Percentiles rank a stretch among this genome's conserved stretches.
Evolutionary conservation across 495 filamentous ascomycete genomes (phyloP).

Genomic region (Talaromyces liani): DNA sequence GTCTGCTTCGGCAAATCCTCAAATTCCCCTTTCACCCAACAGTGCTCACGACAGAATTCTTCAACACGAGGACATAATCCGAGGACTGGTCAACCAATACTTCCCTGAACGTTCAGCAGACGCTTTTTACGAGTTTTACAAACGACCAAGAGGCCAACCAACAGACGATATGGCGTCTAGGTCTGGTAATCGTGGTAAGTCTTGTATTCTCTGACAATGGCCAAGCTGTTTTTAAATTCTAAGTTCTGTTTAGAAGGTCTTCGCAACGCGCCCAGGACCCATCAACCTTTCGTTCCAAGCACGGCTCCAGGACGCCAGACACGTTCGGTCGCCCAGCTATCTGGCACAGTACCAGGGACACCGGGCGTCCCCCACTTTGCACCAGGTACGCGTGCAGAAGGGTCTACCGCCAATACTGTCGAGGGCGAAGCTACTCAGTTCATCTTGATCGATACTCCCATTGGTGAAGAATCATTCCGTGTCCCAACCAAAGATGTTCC

Average conservation of each 20-base stretch:
- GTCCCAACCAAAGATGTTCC: slow-evolving; percentile 37
- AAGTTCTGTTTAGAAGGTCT: slow-evolving; percentile 31
- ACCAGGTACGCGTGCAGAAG: slow-evolving; percentile 6
- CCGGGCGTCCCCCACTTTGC: slow-evolving; percentile 16
- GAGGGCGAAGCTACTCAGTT: slow-evolving; percentile 14
- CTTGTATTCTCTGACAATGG: neutral
- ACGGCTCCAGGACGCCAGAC: slow-evolving; percentile 29
- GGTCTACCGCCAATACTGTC: slow-evolving; percentile 14
- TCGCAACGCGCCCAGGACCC: slow-evolving; percentile 38
- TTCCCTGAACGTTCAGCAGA: neutral
- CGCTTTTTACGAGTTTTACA: neutral
- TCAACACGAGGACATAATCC: neutral
- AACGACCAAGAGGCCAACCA: neutral
- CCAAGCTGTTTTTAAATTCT: slow-evolving; percentile 9
- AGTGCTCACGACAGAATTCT: neutral
- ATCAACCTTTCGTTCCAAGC: slow-evolving; percentile 41
- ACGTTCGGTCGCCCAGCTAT: slow-evolving; percentile 22
- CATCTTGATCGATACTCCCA: neutral
- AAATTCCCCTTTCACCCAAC: neutral
- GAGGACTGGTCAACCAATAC: neutral
- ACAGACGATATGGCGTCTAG: slow-evolving; percentile 18
- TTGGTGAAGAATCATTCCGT: slow-evolving; percentile 25
- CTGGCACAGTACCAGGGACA: neutral
- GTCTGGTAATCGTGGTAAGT: slow-evolving; percentile 23
- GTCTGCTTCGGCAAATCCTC: neutral